These are phyloP conservation scores for Cryptomeria japonica DNA, from an alignment of 75 land plant genomes.

Conservation along the genomic window DNA sequence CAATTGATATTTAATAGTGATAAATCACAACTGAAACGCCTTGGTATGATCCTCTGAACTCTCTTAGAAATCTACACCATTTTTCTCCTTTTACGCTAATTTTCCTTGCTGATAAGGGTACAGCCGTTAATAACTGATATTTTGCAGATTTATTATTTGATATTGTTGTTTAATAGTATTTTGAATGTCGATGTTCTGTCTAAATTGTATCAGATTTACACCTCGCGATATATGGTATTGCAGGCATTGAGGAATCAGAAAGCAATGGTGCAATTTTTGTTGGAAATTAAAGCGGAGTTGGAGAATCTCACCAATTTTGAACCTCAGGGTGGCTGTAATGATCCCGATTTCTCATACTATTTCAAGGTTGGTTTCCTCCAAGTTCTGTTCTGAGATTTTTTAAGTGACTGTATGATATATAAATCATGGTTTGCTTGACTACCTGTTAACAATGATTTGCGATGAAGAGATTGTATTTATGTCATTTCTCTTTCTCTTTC, in stretches of 20 bases:
- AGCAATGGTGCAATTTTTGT: constrained; percentile 73
- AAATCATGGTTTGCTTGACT: neutral
- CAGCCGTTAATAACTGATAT: too few species aligned
- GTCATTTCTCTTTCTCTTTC: constrained; percentile 6
- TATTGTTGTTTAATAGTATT: too few species aligned
- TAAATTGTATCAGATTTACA: neutral
- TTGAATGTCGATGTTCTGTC: neutral
- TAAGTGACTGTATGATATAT: neutral
- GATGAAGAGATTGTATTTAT: neutral
- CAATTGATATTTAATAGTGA: too few species aligned
- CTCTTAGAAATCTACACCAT: too few species aligned
- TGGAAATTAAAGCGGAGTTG: constrained; percentile 79
- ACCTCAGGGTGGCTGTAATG: constrained; percentile 79
- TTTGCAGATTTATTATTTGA: too few species aligned
- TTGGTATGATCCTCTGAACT: too few species aligned
- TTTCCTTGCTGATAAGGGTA: too few species aligned
- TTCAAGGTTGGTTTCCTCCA: constrained; percentile 67
- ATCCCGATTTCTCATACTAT: constrained; percentile 69
- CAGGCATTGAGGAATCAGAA: neutral
- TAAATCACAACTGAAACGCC: too few species aligned
- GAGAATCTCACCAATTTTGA: constrained; percentile 83
- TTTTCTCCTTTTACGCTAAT: too few species aligned
- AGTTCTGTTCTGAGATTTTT: neutral
- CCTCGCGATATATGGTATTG: neutral
- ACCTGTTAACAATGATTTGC: neutral